Conservation (phyloP, 2,329 filamentous ascomycete genomes). For the Colletotrichum sublineola region DNA sequence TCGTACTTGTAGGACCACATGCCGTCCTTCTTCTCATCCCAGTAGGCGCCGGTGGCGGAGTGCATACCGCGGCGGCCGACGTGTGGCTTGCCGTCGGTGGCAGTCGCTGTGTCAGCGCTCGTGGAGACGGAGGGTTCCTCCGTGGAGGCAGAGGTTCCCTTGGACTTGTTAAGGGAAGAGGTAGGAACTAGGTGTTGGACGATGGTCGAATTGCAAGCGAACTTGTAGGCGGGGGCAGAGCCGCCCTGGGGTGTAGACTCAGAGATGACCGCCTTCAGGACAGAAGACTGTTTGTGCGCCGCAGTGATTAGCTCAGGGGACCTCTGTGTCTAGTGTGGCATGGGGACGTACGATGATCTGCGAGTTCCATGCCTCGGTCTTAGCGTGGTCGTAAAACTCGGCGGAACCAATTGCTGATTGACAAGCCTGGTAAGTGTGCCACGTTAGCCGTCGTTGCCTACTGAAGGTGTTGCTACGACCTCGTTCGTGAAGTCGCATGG, state of each 20-base stretch:
- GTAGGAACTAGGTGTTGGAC: constrained; percentile 90
- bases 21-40: constrained; percentile 91
- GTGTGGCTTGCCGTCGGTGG: constrained; percentile 75
- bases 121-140: constrained; percentile 68
- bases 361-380: constrained; percentile 90
- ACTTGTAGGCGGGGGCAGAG: constrained; percentile 82
- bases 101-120: constrained; percentile 64
- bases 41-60: constrained; percentile 86
- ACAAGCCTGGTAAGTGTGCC: constrained; percentile 74
- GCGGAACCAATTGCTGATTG: constrained; percentile 79
- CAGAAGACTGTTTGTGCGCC: constrained; percentile 70
- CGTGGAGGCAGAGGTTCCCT: constrained; percentile 62
- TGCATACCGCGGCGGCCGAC: constrained; percentile 92
- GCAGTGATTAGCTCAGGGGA: constrained; percentile 17
- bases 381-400: constrained; percentile 87
- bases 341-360: constrained; percentile 81
- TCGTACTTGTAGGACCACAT: constrained; percentile 93
- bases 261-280: constrained; percentile 82
- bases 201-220: constrained; percentile 97
- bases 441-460: constrained; percentile 39
- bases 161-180: constrained; percentile 72
- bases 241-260: constrained; percentile 74
- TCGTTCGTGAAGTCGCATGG: constrained; percentile 6
- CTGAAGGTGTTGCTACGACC: background rate
- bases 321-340: background rate